A percentile compares a stretch with the other conserved stretches of the same genome.
phyloP scores from a whole-genome alignment of 2,329 filamentous ascomycete genomes.

The Xylaria sp. region DNA sequence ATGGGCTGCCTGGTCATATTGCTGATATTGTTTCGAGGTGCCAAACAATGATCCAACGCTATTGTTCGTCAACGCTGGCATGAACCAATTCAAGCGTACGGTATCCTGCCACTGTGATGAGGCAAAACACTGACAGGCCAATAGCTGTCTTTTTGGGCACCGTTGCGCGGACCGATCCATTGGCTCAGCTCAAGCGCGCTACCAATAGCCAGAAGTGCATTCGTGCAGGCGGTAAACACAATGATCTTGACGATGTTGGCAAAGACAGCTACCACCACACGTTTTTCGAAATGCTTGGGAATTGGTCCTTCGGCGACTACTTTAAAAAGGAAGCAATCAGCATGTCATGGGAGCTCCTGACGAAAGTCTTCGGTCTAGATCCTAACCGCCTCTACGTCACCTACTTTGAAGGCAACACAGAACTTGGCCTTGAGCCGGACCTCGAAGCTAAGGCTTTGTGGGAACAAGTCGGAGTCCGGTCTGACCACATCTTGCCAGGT shows the following conservation, averaged over 20 bases:
- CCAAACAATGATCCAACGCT: too few relatives aligned
- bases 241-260: not conserved
- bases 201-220: not conserved
- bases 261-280: not conserved
- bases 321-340: constrained; percentile 4
- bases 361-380: not conserved
- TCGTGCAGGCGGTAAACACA: not conserved
- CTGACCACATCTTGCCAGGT: too few relatives aligned
- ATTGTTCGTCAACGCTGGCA: too few relatives aligned
- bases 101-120: too few relatives aligned
- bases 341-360: not conserved
- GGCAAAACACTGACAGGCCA: too few relatives aligned
- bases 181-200: constrained; percentile 1
- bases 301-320: constrained; percentile 1
- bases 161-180: not conserved
- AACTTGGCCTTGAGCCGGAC: not conserved
- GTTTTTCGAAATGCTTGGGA: not conserved
- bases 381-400: not conserved
- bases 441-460: not conserved
- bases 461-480: not conserved
- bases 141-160: too few relatives aligned
- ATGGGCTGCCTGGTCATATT: too few relatives aligned
- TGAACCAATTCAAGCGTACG: too few relatives aligned
- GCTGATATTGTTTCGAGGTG: too few relatives aligned
- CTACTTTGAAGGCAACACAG: not conserved